A percentile compares a stretch with the other conserved stretches of the same genome.
Evolutionary conservation across 805 yeast species (phyloP).

Genomic region (Wickerhamomyces mucosus): DNA sequence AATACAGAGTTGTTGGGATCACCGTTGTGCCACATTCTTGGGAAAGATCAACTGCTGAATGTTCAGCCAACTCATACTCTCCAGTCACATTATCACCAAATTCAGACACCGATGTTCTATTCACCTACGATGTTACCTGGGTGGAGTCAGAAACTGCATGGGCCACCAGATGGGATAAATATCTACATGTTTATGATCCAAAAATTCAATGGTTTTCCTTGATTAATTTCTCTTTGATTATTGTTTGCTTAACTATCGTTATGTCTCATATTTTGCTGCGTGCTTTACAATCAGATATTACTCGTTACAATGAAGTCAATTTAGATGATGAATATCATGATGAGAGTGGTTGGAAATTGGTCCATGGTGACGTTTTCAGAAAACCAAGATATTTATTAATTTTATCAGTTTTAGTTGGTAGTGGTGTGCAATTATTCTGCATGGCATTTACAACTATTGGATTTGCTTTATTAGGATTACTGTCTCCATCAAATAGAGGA

Average conservation of each 20-base stretch:
- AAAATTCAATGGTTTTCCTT: slow-evolving; percentile 94
- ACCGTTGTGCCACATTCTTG: slow-evolving; percentile 63
- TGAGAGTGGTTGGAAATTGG: slow-evolving; percentile 95
- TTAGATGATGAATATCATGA: slow-evolving; percentile 81
- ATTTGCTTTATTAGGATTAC: slow-evolving; percentile 80
- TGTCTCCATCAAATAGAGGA: slow-evolving; percentile 94
- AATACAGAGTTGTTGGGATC: slow-evolving; percentile 86
- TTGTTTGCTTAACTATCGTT: slow-evolving; percentile 62
- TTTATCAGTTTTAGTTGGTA: slow-evolving; percentile 75
- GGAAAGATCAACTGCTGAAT: slow-evolving; percentile 28
- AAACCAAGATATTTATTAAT: slow-evolving; percentile 63
- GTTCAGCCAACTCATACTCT: slow-evolving; percentile 21
- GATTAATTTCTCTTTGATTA: slow-evolving; percentile 76
- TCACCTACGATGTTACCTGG: slow-evolving; percentile 80
- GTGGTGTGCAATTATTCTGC: slow-evolving; percentile 75
- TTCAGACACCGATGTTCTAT: slow-evolving; percentile 49
- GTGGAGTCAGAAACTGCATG: slow-evolving; percentile 63
- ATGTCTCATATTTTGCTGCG: slow-evolving; percentile 72
- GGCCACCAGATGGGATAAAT: slow-evolving; percentile 99
- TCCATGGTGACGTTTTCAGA: slow-evolving; percentile 92
- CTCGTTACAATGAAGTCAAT: slow-evolving; percentile 81
- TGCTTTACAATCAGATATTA: slow-evolving; percentile 77
- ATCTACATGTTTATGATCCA: slow-evolving; percentile 84
- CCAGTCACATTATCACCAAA: slow-evolving; percentile 43
- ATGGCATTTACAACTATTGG: slow-evolving; percentile 66